Base-by-base conservation (phyloP, 306 rosid species). In the Cercis canadensis region DNA sequence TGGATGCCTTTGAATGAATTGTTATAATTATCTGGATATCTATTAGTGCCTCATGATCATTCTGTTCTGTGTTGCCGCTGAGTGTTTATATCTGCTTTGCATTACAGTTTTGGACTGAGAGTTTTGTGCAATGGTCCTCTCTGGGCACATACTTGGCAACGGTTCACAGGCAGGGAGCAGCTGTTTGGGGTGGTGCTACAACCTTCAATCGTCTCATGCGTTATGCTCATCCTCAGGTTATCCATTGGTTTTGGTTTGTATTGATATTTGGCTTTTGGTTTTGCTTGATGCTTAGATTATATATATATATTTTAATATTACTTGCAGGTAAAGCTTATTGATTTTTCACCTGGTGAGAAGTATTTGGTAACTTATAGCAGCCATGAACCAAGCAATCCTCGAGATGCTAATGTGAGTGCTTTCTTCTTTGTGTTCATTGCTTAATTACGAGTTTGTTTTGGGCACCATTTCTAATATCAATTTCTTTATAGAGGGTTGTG, bases 51-150 rank as follows among this genome's bases (percentile, higher is more conserved):
- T 43, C 14, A 15, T 67, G 40, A 33, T 57, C 59, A 17, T 5
- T 41, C 21, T 57, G 10, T 18, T 43, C 12, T 17, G 14, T 32
- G 31, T 39, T 69, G 72, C 33, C 65, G 56, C 32, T 82, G 45
- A 13, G 18, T 32, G 50, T 59, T 76, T 21, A 55, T 60, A 31
- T 70, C 6, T 82, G 49, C 70, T 61, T 37, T 37, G 32, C 55
- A 55, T 78, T 72, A 51, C 85, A 90, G 98, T 88, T 59, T 82
- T 92, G 97, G 98, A 92, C 97, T 0, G 98, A 92, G 50, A 90
- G 97, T 80, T 90, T 82, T 69, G 97, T 92, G 32, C 96, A 92
- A 75, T 92, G 98, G 98, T 92, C 98, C 4, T 85, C 97, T 8
- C 13, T 90, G 56, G 98, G 93, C 18, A 92, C 97, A 29, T 92